These are phyloP conservation scores for Pugionium cornutum DNA, from an alignment of 345 rosid species.

Conservation along the genomic window DNA sequence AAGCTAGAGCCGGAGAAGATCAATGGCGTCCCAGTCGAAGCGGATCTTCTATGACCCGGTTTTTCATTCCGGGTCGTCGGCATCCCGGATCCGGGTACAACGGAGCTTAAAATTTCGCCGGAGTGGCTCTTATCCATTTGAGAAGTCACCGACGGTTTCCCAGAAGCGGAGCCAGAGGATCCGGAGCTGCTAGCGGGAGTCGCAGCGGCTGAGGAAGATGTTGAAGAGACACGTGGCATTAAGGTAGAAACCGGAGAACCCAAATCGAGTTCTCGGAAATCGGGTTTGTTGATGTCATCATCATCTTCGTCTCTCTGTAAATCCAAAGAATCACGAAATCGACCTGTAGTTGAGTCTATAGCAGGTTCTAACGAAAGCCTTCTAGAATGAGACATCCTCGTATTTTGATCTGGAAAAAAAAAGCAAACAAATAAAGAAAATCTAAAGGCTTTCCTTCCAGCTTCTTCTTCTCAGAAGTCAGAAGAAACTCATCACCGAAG, in stretches of 20 bases:
- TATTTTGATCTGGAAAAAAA: constrained; percentile 2
- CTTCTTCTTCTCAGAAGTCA: constrained; percentile 21
- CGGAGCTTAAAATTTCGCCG: constrained; percentile 56
- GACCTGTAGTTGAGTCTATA: constrained; percentile 48
- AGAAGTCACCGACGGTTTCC: constrained; percentile 34
- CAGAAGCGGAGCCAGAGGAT: constrained; percentile 37
- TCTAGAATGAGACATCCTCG: constrained; percentile 55
- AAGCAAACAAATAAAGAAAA: neutral
- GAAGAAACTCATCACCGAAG: constrained; percentile 31
- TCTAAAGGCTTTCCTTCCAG: constrained; percentile 16
- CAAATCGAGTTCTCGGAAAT: constrained; percentile 87
- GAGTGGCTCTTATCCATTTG: constrained; percentile 51
- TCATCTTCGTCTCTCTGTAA: constrained; percentile 33
- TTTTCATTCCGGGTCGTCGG: constrained; percentile 34
- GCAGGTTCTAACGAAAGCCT: constrained; percentile 41
- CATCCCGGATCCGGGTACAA: constrained; percentile 45
- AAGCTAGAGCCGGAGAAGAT: constrained; percentile 66
- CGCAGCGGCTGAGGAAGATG: constrained; percentile 31
- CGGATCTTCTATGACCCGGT: constrained; percentile 79
- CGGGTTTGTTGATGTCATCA: constrained; percentile 66
- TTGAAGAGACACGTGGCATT: constrained; percentile 44
- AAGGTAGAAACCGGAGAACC: constrained; percentile 91
- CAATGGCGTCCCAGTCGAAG: constrained; percentile 68
- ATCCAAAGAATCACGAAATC: constrained; percentile 53
- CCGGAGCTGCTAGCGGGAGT: constrained; percentile 43